Conservation (phyloP, 257 asterid genomes). For the Nicotiana paniculata region DNA sequence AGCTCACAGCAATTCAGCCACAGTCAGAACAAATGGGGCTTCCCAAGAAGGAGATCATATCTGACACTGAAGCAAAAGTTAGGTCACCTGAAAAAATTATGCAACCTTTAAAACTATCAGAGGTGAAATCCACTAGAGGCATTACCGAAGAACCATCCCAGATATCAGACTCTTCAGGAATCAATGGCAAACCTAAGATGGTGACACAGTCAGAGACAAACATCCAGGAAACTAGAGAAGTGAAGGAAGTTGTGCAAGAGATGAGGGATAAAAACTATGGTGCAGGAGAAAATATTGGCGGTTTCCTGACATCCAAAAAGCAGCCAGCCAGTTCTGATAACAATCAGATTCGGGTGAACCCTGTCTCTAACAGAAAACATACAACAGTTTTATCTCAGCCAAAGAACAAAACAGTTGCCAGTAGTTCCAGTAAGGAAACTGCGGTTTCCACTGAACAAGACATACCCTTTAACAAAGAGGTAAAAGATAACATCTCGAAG, state of each 20-base stretch:
- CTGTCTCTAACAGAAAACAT: slow-evolving; percentile 20
- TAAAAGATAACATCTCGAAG: slow-evolving; percentile 34
- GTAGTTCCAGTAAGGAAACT: slow-evolving; percentile 12
- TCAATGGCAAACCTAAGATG: slow-evolving; percentile 17
- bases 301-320: slow-evolving; percentile 14
- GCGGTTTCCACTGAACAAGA: slow-evolving; percentile 27
- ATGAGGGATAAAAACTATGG: slow-evolving; percentile 12
- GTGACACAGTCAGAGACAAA: slow-evolving; percentile 10
- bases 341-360: slow-evolving; percentile 19
- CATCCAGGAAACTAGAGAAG: slow-evolving; percentile 28
- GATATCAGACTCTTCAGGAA: slow-evolving; percentile 11
- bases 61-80: slow-evolving; percentile 8
- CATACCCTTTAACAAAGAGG: slow-evolving; percentile 29
- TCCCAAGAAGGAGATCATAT: slow-evolving; percentile 16
- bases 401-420: slow-evolving; percentile 12
- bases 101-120: slow-evolving; percentile 21
- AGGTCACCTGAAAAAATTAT: slow-evolving; percentile 10
- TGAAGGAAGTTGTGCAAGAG: slow-evolving; percentile 37
- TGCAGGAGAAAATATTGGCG: slow-evolving; percentile 16
- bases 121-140: neutral
- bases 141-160: slow-evolving; percentile 13
- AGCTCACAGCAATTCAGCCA: slow-evolving; percentile 16
- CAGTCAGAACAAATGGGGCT: slow-evolving; percentile 16
- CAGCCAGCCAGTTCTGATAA: slow-evolving; percentile 7
- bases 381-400: slow-evolving; percentile 17